Percentiles rank a stretch among this genome's conserved stretches.
These are phyloP conservation scores for Annona cherimola DNA, from an alignment of 164 flowering plant genomes.

Conservation along the genomic window DNA sequence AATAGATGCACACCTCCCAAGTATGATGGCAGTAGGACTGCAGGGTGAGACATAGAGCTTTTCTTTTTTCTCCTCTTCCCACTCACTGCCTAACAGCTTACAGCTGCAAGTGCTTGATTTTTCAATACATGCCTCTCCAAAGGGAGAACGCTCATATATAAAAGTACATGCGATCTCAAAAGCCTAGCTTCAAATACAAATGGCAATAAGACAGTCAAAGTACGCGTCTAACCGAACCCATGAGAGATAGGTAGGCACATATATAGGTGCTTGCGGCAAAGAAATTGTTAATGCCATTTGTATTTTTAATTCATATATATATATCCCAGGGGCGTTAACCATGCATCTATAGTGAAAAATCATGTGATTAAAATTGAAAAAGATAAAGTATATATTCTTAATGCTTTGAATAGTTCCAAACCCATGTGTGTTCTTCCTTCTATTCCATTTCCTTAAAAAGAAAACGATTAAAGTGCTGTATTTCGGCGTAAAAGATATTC, in stretches of 20 bases:
- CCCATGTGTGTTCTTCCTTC: neutral
- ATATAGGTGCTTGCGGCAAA: neutral
- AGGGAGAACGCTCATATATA: neutral
- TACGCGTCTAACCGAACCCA: neutral
- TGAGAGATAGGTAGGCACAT: neutral
- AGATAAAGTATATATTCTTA: neutral
- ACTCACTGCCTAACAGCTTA: neutral
- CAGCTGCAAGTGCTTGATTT: neutral
- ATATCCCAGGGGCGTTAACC: neutral
- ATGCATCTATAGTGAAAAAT: neutral
- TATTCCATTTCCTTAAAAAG: neutral
- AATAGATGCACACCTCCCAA: slow-evolving; percentile 27
- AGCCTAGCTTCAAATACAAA: slow-evolving; percentile 4
- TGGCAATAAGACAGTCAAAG: neutral
- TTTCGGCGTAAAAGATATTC: no score
- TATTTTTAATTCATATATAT: neutral
- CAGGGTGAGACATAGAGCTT: neutral
- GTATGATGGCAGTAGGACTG: slow-evolving; percentile 10
- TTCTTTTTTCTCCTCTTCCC: neutral
- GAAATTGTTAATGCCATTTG: neutral
- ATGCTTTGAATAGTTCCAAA: neutral
- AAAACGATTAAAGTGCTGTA: no score
- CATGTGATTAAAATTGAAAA: neutral
- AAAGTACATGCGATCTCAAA: slow-evolving; percentile 2
- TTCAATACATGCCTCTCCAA: neutral